A percentile compares a stretch with the other conserved stretches of the same genome.
Evolutionary conservation across 2,329 filamentous ascomycete genomes (phyloP).

Genomic region (Venturia aucupariae): DNA sequence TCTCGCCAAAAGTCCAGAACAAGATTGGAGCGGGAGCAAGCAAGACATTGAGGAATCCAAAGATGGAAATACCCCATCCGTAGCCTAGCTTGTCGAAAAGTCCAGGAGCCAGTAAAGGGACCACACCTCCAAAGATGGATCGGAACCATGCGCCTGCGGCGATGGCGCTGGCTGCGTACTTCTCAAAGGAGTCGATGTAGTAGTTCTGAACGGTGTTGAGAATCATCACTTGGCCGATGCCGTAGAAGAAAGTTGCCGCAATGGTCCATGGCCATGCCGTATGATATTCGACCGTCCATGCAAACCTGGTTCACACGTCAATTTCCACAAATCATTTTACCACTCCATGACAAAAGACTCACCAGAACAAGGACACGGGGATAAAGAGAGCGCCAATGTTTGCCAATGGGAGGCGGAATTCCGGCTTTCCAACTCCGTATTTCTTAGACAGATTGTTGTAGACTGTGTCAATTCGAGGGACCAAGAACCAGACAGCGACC

Average conservation of each 20-base stretch:
- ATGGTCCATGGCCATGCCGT: constrained; percentile 35
- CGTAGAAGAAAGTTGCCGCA: constrained; percentile 38
- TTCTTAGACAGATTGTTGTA: constrained; percentile 36
- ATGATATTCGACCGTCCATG: constrained; percentile 35
- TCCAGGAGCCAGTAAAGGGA: constrained; percentile 36
- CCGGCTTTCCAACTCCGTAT: constrained; percentile 33
- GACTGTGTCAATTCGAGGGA: constrained; percentile 38
- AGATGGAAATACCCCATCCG: constrained; percentile 42
- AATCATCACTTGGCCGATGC: constrained; percentile 44
- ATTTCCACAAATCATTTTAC: not conserved
- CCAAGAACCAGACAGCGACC: constrained; percentile 36
- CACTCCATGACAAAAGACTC: constrained; percentile 16
- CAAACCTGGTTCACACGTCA: constrained; percentile 23
- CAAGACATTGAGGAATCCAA: constrained; percentile 35
- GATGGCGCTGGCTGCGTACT: constrained; percentile 41
- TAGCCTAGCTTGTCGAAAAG: constrained; percentile 38
- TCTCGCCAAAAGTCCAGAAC: constrained; percentile 40
- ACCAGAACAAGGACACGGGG: constrained; percentile 35
- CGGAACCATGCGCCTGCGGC: constrained; percentile 41
- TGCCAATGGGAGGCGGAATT: constrained; percentile 37
- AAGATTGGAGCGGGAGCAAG: constrained; percentile 41
- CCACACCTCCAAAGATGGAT: constrained; percentile 36
- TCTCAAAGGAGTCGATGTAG: constrained; percentile 44
- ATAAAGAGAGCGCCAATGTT: constrained; percentile 38
- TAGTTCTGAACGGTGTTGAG: constrained; percentile 47